Conservation (phyloP, 2,329 filamentous ascomycete genomes). For the Ceratocystis papillata region DNA sequence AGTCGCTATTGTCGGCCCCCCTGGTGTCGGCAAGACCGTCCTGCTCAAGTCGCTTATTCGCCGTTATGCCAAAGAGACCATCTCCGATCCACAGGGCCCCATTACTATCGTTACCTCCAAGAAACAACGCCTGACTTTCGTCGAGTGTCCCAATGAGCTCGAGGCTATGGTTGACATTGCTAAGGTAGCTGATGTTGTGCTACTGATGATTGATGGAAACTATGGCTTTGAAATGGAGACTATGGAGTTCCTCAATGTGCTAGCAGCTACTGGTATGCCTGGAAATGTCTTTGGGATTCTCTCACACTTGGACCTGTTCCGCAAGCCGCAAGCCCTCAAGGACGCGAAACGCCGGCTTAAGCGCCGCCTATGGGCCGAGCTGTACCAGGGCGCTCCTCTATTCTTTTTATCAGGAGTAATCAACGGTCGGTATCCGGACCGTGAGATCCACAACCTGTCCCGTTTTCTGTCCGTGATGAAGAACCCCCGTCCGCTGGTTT, state of each 20-base stretch:
- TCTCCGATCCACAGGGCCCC: slow-evolving; percentile 79
- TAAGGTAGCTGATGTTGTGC: slow-evolving; percentile 92
- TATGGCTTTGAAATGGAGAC: slow-evolving; percentile 99
- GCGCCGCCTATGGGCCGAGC: slow-evolving; percentile 88
- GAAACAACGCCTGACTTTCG: slow-evolving; percentile 82
- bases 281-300: slow-evolving; percentile 96
- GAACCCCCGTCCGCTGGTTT: slow-evolving; percentile 89
- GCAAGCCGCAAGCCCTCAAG: slow-evolving; percentile 82
- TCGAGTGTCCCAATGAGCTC: slow-evolving; percentile 95
- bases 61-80: slow-evolving; percentile 89
- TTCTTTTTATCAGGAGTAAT: slow-evolving; percentile 96
- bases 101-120: slow-evolving; percentile 96
- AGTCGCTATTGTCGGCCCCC: slow-evolving; percentile 87
- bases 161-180: slow-evolving; percentile 95
- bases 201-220: slow-evolving; percentile 97
- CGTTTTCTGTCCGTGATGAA: slow-evolving; percentile 98
- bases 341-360: slow-evolving; percentile 94
- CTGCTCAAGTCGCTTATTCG: slow-evolving; percentile 88
- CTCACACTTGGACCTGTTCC: slow-evolving; percentile 90
- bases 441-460: slow-evolving; percentile 90
- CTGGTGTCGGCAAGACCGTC: slow-evolving; percentile 91
- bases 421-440: slow-evolving; percentile 91
- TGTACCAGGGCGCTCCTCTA: slow-evolving; percentile 92
- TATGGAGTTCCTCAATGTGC: slow-evolving; percentile 95
- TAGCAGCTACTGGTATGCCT: slow-evolving; percentile 93